Conservation (phyloP, 2,329 filamentous ascomycete species). For the Colletotrichum liaoningense region DNA sequence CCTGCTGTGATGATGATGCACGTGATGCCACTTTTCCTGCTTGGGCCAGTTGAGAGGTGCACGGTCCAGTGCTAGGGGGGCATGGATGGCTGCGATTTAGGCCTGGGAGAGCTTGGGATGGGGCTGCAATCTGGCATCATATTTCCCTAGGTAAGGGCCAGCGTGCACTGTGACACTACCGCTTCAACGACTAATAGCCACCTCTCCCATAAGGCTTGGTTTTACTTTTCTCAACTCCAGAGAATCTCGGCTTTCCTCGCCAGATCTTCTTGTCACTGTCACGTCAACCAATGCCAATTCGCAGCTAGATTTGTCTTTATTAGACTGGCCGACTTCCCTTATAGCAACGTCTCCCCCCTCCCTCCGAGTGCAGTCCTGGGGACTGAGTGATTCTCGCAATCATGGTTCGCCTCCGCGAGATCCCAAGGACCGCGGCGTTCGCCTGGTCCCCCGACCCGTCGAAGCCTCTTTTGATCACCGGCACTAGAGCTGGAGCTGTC, state of each 20-base stretch:
- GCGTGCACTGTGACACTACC: conserved; percentile 21
- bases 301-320: conserved; percentile 13
- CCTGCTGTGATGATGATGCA: not conserved
- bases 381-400: conserved; percentile 46
- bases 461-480: conserved; percentile 88
- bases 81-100: conserved; percentile 9
- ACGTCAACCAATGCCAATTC: conserved; percentile 32
- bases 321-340: conserved; percentile 15
- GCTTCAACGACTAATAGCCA: conserved; percentile 28
- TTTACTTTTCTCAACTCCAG: conserved; percentile 20
- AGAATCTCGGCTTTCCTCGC: conserved; percentile 21
- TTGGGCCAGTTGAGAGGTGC: conserved; percentile 5
- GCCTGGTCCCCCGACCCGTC: conserved; percentile 90
- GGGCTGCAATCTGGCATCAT: conserved; percentile 40
- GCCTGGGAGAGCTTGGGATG: conserved; percentile 33
- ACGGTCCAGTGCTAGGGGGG: conserved; percentile 26
- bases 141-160: conserved; percentile 31
- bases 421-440: conserved; percentile 95
- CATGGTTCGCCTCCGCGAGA: conserved; percentile 98
- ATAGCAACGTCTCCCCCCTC: conserved; percentile 11
- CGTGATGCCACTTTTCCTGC: conserved; percentile 25
- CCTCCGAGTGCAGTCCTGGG: conserved; percentile 34
- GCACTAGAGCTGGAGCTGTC: conserved; percentile 93
- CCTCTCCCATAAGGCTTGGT: conserved; percentile 30
- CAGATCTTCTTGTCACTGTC: not conserved